Evolutionary conservation across 1,284 basidiomycete species (phyloP).

Genomic region (Rugosomyces carneus): DNA sequence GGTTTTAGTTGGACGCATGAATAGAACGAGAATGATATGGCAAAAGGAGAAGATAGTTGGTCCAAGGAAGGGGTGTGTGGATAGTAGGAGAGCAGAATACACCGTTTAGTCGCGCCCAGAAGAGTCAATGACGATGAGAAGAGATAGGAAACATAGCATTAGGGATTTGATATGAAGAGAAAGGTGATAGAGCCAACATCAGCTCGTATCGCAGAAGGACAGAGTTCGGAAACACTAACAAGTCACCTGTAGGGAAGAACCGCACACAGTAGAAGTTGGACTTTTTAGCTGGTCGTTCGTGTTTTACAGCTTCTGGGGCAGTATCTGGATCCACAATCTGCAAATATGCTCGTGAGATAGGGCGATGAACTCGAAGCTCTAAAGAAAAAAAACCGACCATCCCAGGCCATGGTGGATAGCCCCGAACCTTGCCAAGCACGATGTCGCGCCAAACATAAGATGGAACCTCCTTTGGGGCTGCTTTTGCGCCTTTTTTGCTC

Average conservation of each 20-base stretch:
- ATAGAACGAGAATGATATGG: slow-evolving; percentile 5
- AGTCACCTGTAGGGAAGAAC: slow-evolving; percentile 90
- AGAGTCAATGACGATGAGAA: background rate
- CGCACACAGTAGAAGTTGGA: slow-evolving; percentile 70
- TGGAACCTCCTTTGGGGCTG: slow-evolving; percentile 32
- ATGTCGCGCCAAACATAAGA: slow-evolving; percentile 58
- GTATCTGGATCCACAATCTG: slow-evolving; percentile 72
- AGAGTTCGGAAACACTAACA: slow-evolving; percentile 52
- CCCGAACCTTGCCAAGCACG: slow-evolving; percentile 90
- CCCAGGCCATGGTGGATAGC: slow-evolving; percentile 90
- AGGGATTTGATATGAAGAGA: background rate
- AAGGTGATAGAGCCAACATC: background rate
- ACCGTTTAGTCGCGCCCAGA: background rate
- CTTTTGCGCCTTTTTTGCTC: slow-evolving; percentile 56
- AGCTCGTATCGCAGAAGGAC: background rate
- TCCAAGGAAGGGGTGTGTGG: background rate
- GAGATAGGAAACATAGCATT: background rate
- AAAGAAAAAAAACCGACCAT: slow-evolving; percentile 51
- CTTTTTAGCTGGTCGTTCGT: slow-evolving; percentile 73
- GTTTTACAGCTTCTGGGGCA: slow-evolving; percentile 54
- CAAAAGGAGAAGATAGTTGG: slow-evolving; percentile 5
- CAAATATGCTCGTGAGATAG: slow-evolving; percentile 26
- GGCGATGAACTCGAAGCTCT: slow-evolving; percentile 1
- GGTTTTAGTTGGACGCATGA: background rate
- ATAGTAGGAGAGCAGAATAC: background rate